Evolutionary conservation across 306 rosid species (phyloP).

Genomic region (Neltuma alba): DNA sequence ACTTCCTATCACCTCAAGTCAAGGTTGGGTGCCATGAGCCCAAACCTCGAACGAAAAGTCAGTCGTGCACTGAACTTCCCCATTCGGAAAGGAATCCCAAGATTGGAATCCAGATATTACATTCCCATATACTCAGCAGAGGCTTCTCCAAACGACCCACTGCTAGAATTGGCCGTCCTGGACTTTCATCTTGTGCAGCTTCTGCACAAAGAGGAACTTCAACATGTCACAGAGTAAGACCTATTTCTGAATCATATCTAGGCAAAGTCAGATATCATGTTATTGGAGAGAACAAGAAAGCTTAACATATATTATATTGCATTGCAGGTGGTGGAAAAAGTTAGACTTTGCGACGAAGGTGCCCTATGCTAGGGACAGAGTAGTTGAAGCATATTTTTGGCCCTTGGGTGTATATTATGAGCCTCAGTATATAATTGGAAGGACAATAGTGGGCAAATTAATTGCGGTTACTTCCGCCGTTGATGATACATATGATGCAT

Average conservation of each 20-base stretch:
- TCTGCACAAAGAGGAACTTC: neutral
- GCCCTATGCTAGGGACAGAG: neutral
- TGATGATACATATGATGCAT: neutral
- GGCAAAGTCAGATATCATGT: neutral
- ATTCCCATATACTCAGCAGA: neutral
- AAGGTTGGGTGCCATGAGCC: neutral
- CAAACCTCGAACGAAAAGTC: neutral
- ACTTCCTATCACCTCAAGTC: neutral
- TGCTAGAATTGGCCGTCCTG: neutral
- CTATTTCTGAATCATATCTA: neutral
- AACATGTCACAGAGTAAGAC: neutral
- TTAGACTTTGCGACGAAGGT: neutral
- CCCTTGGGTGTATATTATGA: neutral
- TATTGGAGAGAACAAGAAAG: neutral
- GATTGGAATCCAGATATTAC: neutral
- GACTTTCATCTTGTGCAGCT: neutral
- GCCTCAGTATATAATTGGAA: neutral
- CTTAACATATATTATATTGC: neutral
- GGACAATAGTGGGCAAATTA: neutral
- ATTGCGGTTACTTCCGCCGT: neutral
- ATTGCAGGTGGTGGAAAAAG: constrained; percentile 1
- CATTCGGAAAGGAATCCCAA: neutral
- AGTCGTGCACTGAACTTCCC: neutral
- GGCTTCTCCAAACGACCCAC: neutral
- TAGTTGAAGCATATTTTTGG: neutral